Evolutionary conservation across 129 eudicot species (phyloP).

Genomic region (Helichrysum umbraculigerum): DNA sequence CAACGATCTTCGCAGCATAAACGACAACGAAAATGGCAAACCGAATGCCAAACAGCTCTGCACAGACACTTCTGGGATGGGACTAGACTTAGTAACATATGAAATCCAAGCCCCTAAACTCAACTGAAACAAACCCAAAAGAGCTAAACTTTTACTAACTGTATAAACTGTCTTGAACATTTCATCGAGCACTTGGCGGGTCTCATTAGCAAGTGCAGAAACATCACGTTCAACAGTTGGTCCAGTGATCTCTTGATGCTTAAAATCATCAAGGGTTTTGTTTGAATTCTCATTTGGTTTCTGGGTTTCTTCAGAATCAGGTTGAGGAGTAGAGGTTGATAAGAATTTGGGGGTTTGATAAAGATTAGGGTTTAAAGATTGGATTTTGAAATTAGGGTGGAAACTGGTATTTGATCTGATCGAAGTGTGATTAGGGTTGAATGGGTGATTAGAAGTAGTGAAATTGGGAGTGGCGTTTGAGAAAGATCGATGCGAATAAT

Average conservation of each 20-base stretch:
- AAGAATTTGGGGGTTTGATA: constrained; percentile 36
- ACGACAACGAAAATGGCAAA: constrained; percentile 67
- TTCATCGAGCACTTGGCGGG: constrained; percentile 63
- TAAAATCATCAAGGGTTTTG: constrained; percentile 48
- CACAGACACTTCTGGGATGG: constrained; percentile 46
- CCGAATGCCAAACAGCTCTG: constrained; percentile 68
- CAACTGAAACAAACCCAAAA: constrained; percentile 62
- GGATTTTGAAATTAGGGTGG: constrained; percentile 28
- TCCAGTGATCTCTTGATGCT: constrained; percentile 89
- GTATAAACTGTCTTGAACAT: constrained; percentile 60
- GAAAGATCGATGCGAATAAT: constrained; percentile 19
- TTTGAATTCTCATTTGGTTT: constrained; percentile 35
- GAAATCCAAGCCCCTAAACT: constrained; percentile 78
- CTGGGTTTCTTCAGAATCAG: constrained; percentile 37
- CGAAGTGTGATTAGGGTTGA: constrained; percentile 17
- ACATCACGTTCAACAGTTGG: constrained; percentile 82
- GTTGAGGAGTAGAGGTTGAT: constrained; percentile 42
- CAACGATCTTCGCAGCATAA: constrained; percentile 64
- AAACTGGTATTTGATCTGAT: constrained; percentile 29
- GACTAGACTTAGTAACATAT: constrained; percentile 31
- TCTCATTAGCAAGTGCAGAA: constrained; percentile 71
- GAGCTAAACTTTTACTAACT: constrained; percentile 61
- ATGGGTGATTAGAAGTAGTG: constrained; percentile 26
- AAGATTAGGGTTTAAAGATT: constrained; percentile 21
- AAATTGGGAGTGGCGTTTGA: constrained; percentile 7